A percentile compares a stretch with the other conserved stretches of the same genome.
These are phyloP conservation scores for Pelargonium myrrhifolium DNA, from an alignment of 441 rosid genomes.

Conservation along the genomic window DNA sequence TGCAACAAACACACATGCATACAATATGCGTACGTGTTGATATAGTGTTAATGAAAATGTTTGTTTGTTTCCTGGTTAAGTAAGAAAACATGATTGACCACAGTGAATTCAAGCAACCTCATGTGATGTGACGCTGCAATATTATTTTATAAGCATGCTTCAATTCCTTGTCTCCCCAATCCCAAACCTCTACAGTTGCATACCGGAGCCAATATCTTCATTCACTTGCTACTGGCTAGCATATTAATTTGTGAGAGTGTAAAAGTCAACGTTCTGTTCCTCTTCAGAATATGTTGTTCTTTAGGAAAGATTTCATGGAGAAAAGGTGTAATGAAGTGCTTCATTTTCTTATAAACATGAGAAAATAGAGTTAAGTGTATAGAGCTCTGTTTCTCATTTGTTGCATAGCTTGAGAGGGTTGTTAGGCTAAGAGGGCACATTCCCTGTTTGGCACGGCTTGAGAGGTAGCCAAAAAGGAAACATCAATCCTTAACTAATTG, in stretches of 20 bases:
- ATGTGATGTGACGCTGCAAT: too few relatives aligned
- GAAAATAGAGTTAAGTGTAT: not conserved
- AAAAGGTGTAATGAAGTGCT: too few relatives aligned
- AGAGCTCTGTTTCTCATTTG: conserved; percentile 4
- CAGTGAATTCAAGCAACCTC: conserved; percentile 17
- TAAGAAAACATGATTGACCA: conserved; percentile 29
- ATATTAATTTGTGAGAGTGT: too few relatives aligned
- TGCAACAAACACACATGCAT: too few relatives aligned
- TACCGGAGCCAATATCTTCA: too few relatives aligned
- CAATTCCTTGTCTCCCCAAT: conserved; percentile 21
- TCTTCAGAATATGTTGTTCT: too few relatives aligned
- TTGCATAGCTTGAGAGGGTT: conserved; percentile 3
- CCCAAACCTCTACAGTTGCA: conserved; percentile 21
- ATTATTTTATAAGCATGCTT: too few relatives aligned
- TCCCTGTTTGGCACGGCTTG: conserved; percentile 24
- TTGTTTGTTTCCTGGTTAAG: conserved; percentile 28
- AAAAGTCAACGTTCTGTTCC: too few relatives aligned
- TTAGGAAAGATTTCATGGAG: too few relatives aligned
- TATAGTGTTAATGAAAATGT: conserved; percentile 5
- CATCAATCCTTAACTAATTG: conserved; percentile 25
- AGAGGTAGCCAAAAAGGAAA: conserved; percentile 27
- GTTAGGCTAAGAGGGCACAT: conserved; percentile 25
- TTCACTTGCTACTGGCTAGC: too few relatives aligned
- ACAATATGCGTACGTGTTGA: too few relatives aligned
- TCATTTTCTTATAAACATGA: too few relatives aligned